A percentile compares a stretch with the other conserved stretches of the same genome.
These are phyloP conservation scores for Aspergillus funiculosus DNA, from an alignment of 495 filamentous ascomycete genomes.

Conservation along the genomic window DNA sequence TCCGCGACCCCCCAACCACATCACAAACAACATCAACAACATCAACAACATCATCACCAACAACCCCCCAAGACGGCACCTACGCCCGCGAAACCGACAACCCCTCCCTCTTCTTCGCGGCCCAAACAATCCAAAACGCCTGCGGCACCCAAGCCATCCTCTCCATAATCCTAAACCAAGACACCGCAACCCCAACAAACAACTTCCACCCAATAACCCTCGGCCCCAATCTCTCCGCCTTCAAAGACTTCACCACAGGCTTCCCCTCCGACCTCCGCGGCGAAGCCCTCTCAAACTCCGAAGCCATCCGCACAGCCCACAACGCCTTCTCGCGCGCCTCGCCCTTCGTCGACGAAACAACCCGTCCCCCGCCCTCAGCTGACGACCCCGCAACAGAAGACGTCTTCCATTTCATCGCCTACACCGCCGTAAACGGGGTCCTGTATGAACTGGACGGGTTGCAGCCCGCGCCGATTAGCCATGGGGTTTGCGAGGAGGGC, in stretches of 20 bases:
- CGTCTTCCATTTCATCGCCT: constrained; percentile 97
- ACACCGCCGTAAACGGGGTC: constrained; percentile 68
- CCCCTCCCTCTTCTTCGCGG: constrained; percentile 84
- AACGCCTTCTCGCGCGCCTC: constrained; percentile 85
- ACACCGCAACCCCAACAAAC: constrained; percentile 27
- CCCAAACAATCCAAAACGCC: constrained; percentile 98
- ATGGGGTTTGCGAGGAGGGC: constrained; percentile 63
- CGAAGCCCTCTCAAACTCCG: constrained; percentile 62
- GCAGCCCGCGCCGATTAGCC: constrained; percentile 83
- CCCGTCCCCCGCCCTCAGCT: constrained; percentile 50
- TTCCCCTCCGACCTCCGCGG: constrained; percentile 76
- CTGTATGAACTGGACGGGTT: constrained; percentile 96
- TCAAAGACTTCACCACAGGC: constrained; percentile 84
- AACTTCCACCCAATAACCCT: constrained; percentile 40
- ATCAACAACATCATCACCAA: constrained; percentile 45
- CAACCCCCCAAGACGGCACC: constrained; percentile 64
- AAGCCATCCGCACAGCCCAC: constrained; percentile 84
- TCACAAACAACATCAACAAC: background rate
- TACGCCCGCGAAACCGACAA: constrained; percentile 38
- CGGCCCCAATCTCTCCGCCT: constrained; percentile 61
- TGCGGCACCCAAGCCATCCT: constrained; percentile 97
- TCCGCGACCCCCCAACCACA: constrained; percentile 57
- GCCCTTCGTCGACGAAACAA: constrained; percentile 87
- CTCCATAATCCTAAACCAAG: constrained; percentile 85
- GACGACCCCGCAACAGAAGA: constrained; percentile 65